Conservation (phyloP, 208 protist genomes). For the Jaenimonas drosophilae region DNA sequence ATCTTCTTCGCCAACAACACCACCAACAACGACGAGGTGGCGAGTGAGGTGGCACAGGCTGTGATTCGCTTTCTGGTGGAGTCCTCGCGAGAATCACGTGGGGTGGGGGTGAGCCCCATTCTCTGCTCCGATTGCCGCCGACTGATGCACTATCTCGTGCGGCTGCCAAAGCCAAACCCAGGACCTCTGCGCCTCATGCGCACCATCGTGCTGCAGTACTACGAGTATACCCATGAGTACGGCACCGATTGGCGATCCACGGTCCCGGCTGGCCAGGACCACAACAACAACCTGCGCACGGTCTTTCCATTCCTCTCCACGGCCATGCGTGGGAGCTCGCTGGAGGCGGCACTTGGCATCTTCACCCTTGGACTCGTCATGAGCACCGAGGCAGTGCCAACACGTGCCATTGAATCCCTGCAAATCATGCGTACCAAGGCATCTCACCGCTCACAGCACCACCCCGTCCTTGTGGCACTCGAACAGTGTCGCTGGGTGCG, state of each 20-base stretch:
- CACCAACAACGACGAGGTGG: background rate
- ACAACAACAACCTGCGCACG: constrained; percentile 6
- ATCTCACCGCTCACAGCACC: background rate
- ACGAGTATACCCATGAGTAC: constrained; percentile 31
- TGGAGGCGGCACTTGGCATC: constrained; percentile 63
- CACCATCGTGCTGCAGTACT: constrained; percentile 32
- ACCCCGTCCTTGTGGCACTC: background rate
- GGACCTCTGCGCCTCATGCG: constrained; percentile 27
- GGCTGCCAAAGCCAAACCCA: constrained; percentile 25
- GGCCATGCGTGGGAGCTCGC: constrained; percentile 50
- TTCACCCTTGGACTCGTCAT: constrained; percentile 33
- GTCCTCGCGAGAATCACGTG: constrained; percentile 2
- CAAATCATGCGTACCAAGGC: background rate
- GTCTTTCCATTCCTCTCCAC: constrained; percentile 37
- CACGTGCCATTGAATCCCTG: too few relatives aligned
- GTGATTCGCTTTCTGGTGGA: constrained; percentile 12
- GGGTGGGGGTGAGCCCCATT: background rate
- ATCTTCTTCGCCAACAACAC: background rate
- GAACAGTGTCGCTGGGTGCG: background rate
- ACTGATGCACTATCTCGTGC: constrained; percentile 39
- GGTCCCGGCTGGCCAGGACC: too few relatives aligned
- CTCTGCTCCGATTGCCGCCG: constrained; percentile 5
- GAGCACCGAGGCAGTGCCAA: background rate
- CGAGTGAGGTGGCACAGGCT: constrained; percentile 6
- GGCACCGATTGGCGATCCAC: constrained; percentile 21